These are phyloP conservation scores for Bolboschoenoplectus hybrid DNA, from an alignment of 202 grass and related monocot species.

Conservation along the genomic window DNA sequence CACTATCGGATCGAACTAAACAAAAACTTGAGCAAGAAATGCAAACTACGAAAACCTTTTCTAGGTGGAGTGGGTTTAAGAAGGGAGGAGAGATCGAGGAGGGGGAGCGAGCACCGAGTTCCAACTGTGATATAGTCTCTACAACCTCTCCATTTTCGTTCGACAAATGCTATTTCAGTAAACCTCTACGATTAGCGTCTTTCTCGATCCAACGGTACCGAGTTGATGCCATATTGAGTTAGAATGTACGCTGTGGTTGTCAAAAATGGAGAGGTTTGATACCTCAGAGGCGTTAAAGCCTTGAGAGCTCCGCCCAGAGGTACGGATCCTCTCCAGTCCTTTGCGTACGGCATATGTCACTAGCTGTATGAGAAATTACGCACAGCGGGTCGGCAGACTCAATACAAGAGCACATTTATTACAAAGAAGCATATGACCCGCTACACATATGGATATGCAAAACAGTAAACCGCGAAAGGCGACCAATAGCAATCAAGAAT, in stretches of 20 bases:
- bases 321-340: background rate
- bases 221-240: background rate
- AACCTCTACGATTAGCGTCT: background rate
- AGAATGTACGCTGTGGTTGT: background rate
- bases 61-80: conserved; percentile 18
- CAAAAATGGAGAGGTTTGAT: background rate
- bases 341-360: background rate
- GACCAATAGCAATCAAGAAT: background rate
- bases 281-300: background rate
- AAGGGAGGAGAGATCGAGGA: conserved; percentile 34
- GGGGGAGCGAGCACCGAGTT: background rate
- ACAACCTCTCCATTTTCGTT: conserved; percentile 24
- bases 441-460: background rate
- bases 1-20: background rate
- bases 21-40: background rate
- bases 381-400: background rate
- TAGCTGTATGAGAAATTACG: background rate
- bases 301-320: conserved; percentile 26
- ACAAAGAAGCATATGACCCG: background rate
- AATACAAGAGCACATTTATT: background rate
- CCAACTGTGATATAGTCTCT: conserved; percentile 27
- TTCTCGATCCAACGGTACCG: conserved; percentile 1
- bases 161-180: background rate
- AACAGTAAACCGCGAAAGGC: background rate
- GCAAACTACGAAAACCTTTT: background rate